Evolutionary conservation across 371 early-diverging fungal genomes (phyloP), one percentile per base, ranked within the genome.

Genomic region (Rhizopus stolonifer): DNA sequence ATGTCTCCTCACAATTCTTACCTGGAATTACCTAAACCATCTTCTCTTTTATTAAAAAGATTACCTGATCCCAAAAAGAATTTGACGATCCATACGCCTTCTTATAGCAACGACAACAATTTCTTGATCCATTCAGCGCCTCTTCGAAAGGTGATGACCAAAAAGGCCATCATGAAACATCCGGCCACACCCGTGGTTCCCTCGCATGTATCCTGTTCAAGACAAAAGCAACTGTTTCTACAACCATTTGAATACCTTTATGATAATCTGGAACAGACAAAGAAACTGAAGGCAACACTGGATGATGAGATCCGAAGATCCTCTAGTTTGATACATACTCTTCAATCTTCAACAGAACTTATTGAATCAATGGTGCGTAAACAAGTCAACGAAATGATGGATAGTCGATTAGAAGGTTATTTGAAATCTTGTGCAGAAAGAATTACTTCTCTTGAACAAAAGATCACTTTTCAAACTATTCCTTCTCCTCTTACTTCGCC

Each of bases 231-330:
- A 32, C 66, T 70, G 29, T 81, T 80, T 52, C 52, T 77, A 53
- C 81, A 82, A 36, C 81, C 82, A 1, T 78, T 83, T 61, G 77
- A 82, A 39, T 67, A 68, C 46, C 59, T 83, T 2, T 80, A 79
- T 48, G 85, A 85, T 50, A 75, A 76, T 15, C 67, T 83, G 31
- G 82, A 82, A 50, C 77, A 79, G 21, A 77, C 75, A 6, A 67
- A 69, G 7, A 54, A 62, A 1, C 68, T 91, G 15, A 81, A 84
- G 32, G 38, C 68, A 2, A 82, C 85, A 0, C 68, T 91, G 56
- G 85, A 87, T 53, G 90, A 89, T 31, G 89, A 91, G 61, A 82
- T 91, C 40, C 80, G 89, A 13, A 80, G 80, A 29, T 85, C 88
- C 4, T 70, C 85, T n/a, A 73, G 83, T 11, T 64, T 91, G 42